phyloP scores from a whole-genome alignment of 2,329 filamentous ascomycete species.

The Ceratocystis alfenasii region DNA sequence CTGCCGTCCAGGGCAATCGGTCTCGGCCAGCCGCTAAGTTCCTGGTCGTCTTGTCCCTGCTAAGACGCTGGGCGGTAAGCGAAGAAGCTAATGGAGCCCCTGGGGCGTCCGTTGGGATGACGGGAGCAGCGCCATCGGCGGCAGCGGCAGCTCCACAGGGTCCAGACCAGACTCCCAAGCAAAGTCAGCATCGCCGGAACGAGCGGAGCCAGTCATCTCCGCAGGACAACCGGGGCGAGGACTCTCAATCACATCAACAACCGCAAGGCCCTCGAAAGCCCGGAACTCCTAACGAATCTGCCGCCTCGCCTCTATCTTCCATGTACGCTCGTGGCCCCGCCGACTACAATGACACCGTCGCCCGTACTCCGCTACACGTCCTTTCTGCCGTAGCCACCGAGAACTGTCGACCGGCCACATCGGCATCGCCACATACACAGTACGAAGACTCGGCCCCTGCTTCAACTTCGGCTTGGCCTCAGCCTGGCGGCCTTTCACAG shows the following conservation, averaged over 20 bases:
- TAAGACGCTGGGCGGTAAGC: constrained; percentile 54
- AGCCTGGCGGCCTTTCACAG: neutral
- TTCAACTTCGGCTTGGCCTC: neutral
- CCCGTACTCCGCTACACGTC: constrained; percentile 18
- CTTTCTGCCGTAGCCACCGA: constrained; percentile 18
- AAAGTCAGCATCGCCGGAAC: neutral
- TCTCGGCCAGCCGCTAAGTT: constrained; percentile 60
- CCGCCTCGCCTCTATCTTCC: neutral
- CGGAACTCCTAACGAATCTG: neutral
- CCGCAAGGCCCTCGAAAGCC: neutral
- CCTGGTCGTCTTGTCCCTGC: constrained; percentile 55
- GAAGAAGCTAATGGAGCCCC: constrained; percentile 1
- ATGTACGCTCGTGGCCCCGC: neutral
- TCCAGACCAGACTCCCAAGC: neutral
- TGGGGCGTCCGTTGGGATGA: neutral
- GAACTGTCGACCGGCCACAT: neutral
- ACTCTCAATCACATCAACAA: constrained; percentile 13
- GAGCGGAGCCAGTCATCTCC: neutral
- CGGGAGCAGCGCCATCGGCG: neutral
- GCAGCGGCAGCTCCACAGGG: constrained; percentile 17
- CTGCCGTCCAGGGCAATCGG: constrained; percentile 49
- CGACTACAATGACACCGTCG: neutral
- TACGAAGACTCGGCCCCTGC: neutral
- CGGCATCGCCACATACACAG: neutral
- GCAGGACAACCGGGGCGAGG: neutral